A percentile compares a stretch with the other conserved stretches of the same genome.
Conservation (phyloP, 163 green algal species). For the Volvox carteri region DNA sequence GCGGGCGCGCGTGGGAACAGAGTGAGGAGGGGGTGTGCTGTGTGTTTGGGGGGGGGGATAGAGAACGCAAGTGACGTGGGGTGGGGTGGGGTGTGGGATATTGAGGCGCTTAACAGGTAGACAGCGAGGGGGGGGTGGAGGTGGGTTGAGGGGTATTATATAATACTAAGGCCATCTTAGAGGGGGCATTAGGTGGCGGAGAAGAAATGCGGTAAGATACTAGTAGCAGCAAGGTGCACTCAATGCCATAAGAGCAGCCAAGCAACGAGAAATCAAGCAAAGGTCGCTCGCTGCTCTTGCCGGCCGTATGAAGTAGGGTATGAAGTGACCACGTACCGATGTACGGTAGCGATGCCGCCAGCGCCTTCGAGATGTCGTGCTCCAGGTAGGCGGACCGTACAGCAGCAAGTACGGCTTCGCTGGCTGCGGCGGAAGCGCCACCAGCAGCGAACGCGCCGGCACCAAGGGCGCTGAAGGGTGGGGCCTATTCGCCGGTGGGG, state of each 20-base stretch:
- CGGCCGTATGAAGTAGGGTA: no score
- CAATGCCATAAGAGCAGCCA: no score
- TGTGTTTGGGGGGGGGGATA: background rate
- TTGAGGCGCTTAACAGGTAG: background rate
- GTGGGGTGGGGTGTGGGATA: background rate
- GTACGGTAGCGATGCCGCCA: background rate
- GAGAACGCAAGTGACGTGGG: background rate
- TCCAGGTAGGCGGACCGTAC: conserved; percentile 36
- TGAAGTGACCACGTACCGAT: conserved; percentile 13
- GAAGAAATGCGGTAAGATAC: background rate
- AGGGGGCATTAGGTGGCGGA: background rate
- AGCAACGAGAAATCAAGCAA: no score
- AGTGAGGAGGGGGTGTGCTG: conserved; percentile 30
- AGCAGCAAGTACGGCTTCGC: background rate
- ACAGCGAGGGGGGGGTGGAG: no score
- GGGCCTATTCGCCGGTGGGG: background rate
- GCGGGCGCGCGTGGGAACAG: conserved; percentile 5
- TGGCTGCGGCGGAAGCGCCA: background rate
- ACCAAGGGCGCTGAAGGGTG: background rate
- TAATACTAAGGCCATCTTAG: no score
- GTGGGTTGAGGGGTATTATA: no score
- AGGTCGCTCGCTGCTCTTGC: no score
- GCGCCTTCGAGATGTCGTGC: background rate
- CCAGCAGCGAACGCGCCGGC: background rate
- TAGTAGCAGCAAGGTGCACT: no score